Percentiles rank a stretch among this genome's conserved stretches.
Evolutionary conservation across 2,329 filamentous ascomycete species (phyloP).

Genomic region (Ophiocordyceps camponoti-leonardi): DNA sequence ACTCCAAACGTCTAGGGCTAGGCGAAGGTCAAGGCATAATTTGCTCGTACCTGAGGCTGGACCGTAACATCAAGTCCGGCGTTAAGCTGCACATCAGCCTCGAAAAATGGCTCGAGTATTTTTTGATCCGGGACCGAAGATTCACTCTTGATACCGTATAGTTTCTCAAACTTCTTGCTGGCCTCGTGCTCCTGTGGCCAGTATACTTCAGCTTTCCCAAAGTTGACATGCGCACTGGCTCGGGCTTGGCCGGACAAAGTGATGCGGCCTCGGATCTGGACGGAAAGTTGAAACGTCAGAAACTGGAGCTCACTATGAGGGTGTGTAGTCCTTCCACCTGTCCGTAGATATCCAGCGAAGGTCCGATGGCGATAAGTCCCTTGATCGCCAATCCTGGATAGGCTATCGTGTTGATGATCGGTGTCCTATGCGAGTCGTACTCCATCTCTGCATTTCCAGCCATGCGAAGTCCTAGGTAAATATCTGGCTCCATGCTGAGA

Average conservation of each 20-base stretch:
- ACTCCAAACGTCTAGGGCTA: too few species aligned
- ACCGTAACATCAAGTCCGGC: not conserved
- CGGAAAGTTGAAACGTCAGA: not conserved
- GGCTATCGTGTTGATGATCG: not conserved
- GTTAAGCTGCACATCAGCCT: not conserved
- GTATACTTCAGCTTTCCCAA: not conserved
- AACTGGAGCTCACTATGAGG: not conserved
- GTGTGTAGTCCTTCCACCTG: not conserved
- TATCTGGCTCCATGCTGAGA: not conserved
- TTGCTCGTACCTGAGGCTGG: not conserved
- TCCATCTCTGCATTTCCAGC: not conserved
- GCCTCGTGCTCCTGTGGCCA: not conserved
- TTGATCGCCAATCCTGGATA: constrained; percentile 1
- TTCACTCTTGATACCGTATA: not conserved
- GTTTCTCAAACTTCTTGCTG: not conserved
- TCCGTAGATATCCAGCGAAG: constrained; percentile 1
- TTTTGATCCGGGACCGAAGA: not conserved
- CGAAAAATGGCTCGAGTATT: not conserved
- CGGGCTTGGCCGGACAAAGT: not conserved
- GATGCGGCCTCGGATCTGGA: not conserved
- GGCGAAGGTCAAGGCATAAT: too few species aligned
- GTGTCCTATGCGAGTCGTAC: not conserved
- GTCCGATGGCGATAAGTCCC: not conserved
- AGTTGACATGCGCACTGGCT: not conserved
- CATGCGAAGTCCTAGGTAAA: not conserved